Evolutionary conservation across 1,139 yeast species (phyloP), one percentile per base, ranked within the genome.

Genomic region (Hemisphaericaspora xylanilytica): DNA sequence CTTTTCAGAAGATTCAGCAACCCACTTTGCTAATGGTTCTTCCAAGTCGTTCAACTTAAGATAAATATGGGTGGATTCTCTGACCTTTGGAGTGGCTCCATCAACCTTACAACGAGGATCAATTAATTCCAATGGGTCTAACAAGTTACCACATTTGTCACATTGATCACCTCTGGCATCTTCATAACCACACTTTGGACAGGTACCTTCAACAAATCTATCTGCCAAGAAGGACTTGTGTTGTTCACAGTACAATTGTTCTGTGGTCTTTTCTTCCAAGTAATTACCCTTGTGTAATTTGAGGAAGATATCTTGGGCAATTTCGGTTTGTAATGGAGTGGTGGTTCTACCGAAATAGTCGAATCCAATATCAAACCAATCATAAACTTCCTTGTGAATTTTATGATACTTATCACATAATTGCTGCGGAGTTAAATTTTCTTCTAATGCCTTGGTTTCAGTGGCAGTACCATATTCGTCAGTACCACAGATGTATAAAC

Each of bases 161-260:
- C 99, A 92, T 70, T 92, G 99, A 62, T 92, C 99, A 52, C 99
- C 99, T 63, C 98, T 81, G 28, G 99, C 99, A 61, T 92, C 98
- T 47, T 85, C 95, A 58, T 89, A 92, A 32, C 73, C 77, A 71
- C 99, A 92, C 63, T 84, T 84, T 45, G 98, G 98, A 70, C 99
- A 92, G 37, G 82, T 87, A 50, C 99, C 99, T 68, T 94, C 97
- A 28, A 92, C 98, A 58, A 81, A 92, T 65, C 99, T 76, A 61
- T 92, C 99, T 39, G 99, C 98, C 48, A 92, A 74, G 67, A 82
- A 92, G 5, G 96, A 90, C 30, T 88, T 73, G 65, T 92, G 98
- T 40, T 75, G 80, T 44, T 88, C 87, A 70, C 98, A 94, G 68
- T 84, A 92, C 44, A 92, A 73, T 67, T 92, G 99, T 49, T 83